These are phyloP conservation scores for Aspergillus fructus DNA, from an alignment of 2,329 filamentous ascomycete genomes.

Conservation along the genomic window DNA sequence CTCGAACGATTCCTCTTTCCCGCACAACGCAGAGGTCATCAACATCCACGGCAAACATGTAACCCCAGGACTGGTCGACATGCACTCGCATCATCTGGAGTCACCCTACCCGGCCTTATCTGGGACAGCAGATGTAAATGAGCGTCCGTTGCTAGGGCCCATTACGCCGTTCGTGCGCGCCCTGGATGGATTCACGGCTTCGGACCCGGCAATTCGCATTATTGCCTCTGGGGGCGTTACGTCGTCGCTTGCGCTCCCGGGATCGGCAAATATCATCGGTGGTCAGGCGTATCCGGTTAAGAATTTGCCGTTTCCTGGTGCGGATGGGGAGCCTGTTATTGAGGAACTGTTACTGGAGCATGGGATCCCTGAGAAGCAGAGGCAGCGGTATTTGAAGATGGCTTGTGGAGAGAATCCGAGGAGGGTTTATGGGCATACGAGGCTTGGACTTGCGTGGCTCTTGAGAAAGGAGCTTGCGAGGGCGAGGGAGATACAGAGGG, in stretches of 20 bases:
- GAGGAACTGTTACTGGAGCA: slow-evolving; percentile 65
- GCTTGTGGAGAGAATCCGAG: slow-evolving; percentile 72
- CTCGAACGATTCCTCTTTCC: neutral
- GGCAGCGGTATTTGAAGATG: slow-evolving; percentile 74
- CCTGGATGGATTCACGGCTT: slow-evolving; percentile 63
- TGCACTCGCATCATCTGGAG: slow-evolving; percentile 68
- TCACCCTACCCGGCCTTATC: slow-evolving; percentile 55
- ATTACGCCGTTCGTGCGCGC: slow-evolving; percentile 67
- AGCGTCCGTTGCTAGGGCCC: slow-evolving; percentile 52
- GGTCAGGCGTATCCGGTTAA: slow-evolving; percentile 71
- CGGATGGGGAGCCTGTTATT: slow-evolving; percentile 57
- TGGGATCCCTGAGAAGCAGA: slow-evolving; percentile 51
- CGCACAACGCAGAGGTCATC: neutral
- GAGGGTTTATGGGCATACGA: slow-evolving; percentile 58
- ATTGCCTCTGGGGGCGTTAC: slow-evolving; percentile 75
- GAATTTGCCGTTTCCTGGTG: slow-evolving; percentile 57
- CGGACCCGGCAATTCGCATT: slow-evolving; percentile 64
- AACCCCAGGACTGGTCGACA: slow-evolving; percentile 68
- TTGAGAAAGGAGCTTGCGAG: slow-evolving; percentile 46
- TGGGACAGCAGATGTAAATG: slow-evolving; percentile 62
- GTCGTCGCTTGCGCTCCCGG: slow-evolving; percentile 65
- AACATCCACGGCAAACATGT: slow-evolving; percentile 32
- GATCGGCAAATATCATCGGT: slow-evolving; percentile 71
- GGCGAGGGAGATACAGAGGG: neutral
- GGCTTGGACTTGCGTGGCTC: slow-evolving; percentile 68